Evolutionary conservation across 2,329 filamentous ascomycete genomes (phyloP).

Genomic region (Venturia pyrina): DNA sequence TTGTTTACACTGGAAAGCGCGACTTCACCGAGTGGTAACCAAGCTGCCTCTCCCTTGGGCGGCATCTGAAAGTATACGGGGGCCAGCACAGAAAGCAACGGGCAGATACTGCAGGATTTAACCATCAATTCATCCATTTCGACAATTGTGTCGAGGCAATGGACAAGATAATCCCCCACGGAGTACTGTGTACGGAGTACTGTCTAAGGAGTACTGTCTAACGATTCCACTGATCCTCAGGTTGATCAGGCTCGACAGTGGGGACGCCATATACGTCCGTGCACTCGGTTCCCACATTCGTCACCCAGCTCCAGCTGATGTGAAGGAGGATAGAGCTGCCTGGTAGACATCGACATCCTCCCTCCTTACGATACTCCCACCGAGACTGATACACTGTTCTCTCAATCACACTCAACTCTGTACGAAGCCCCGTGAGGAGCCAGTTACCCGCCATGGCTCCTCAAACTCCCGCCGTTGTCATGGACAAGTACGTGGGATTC

Average conservation of each 20-base stretch:
- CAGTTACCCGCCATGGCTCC: slow-evolving; percentile 61
- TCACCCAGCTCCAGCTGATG: slow-evolving; percentile 2
- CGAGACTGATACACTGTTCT: neutral
- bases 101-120: too few relatives aligned
- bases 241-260: neutral
- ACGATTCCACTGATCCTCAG: neutral
- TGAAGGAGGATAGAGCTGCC: neutral
- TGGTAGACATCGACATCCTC: neutral
- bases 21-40: neutral
- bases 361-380: neutral
- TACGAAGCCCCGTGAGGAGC: neutral
- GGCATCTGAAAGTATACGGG: neutral
- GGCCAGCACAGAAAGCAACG: too few relatives aligned
- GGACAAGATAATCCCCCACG: neutral
- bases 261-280: neutral
- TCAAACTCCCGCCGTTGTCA: slow-evolving; percentile 99
- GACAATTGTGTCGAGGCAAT: neutral
- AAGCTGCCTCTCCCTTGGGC: neutral
- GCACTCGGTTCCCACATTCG: neutral
- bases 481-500: slow-evolving; percentile 87
- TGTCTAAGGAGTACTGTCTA: too few relatives aligned
- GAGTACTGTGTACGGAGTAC: too few relatives aligned
- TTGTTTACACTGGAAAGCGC: neutral
- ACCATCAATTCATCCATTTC: neutral
- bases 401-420: neutral